Evolutionary conservation across 192 early-diverging fungal genomes (phyloP).

Genomic region (Fimicolochytrium jonesii): DNA sequence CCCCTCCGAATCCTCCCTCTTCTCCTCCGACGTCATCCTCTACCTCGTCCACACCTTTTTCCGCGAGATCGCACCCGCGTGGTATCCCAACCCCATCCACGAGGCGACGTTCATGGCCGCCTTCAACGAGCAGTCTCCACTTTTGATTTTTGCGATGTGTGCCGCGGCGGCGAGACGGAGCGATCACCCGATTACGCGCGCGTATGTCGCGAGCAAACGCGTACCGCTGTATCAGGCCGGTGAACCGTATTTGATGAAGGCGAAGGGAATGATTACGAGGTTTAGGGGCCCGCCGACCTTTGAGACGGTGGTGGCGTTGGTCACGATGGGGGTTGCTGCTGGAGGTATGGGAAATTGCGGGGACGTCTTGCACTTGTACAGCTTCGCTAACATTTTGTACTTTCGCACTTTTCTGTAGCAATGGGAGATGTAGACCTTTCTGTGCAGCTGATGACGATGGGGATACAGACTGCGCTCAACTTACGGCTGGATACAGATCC

Average conservation of each 20-base stretch:
- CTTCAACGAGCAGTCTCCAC: background rate
- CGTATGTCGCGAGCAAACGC: slow-evolving; percentile 3
- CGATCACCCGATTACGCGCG: slow-evolving; percentile 12
- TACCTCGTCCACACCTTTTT: slow-evolving; percentile 20
- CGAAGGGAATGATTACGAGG: background rate
- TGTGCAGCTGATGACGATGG: slow-evolving; percentile 9
- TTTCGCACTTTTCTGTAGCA: too few relatives aligned
- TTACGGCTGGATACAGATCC: slow-evolving; percentile 9
- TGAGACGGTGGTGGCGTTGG: slow-evolving; percentile 14
- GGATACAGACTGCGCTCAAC: background rate
- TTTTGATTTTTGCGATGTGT: slow-evolving; percentile 19
- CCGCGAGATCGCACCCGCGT: slow-evolving; percentile 1
- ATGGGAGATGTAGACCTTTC: slow-evolving; percentile 4
- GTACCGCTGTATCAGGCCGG: slow-evolving; percentile 14
- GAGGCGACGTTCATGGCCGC: slow-evolving; percentile 8
- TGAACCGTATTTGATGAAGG: slow-evolving; percentile 12
- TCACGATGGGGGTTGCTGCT: slow-evolving; percentile 5
- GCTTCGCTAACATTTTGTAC: too few relatives aligned
- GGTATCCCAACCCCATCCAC: slow-evolving; percentile 22
- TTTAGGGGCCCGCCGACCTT: background rate
- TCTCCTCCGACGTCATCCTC: background rate
- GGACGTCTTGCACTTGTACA: too few relatives aligned
- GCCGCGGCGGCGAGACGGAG: slow-evolving; percentile 15
- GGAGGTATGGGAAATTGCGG: too few relatives aligned
- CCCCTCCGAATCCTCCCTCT: slow-evolving; percentile 9